These are phyloP conservation scores for Orbilia brochopaga DNA, from an alignment of 2,329 filamentous ascomycete genomes.

Conservation along the genomic window DNA sequence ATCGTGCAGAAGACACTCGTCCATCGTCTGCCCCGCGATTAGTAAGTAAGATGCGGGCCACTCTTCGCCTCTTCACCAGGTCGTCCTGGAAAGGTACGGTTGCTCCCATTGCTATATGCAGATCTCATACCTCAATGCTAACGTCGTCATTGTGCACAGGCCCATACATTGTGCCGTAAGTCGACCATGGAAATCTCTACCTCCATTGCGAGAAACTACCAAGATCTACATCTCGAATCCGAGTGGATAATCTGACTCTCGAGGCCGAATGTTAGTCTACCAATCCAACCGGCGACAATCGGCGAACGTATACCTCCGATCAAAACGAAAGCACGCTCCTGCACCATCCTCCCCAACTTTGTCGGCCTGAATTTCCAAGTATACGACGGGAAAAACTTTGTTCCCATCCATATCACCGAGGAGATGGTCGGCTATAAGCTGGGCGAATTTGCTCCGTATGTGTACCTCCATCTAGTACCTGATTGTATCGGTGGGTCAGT, in stretches of 20 bases:
- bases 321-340: constrained; percentile 82
- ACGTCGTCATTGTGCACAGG: constrained; percentile 60
- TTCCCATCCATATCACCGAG: constrained; percentile 82
- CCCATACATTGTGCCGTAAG: constrained; percentile 74
- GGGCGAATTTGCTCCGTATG: constrained; percentile 88
- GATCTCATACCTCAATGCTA: constrained; percentile 25
- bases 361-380: constrained; percentile 88
- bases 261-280: constrained; percentile 49
- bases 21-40: constrained; percentile 52
- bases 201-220: constrained; percentile 39
- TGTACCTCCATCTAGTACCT: constrained; percentile 54
- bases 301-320: constrained; percentile 74
- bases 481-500: not conserved
- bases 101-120: not conserved
- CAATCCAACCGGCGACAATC: constrained; percentile 62
- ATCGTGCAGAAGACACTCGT: not conserved
- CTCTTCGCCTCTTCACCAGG: constrained; percentile 71
- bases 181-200: constrained; percentile 50
- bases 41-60: constrained; percentile 67
- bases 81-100: constrained; percentile 84
- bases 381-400: constrained; percentile 87
- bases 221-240: not conserved
- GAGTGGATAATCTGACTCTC: not conserved
- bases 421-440: constrained; percentile 97
- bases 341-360: constrained; percentile 90